These are phyloP conservation scores for Pleurotus eryngii DNA, from an alignment of 768 basidiomycete genomes.

Conservation along the genomic window DNA sequence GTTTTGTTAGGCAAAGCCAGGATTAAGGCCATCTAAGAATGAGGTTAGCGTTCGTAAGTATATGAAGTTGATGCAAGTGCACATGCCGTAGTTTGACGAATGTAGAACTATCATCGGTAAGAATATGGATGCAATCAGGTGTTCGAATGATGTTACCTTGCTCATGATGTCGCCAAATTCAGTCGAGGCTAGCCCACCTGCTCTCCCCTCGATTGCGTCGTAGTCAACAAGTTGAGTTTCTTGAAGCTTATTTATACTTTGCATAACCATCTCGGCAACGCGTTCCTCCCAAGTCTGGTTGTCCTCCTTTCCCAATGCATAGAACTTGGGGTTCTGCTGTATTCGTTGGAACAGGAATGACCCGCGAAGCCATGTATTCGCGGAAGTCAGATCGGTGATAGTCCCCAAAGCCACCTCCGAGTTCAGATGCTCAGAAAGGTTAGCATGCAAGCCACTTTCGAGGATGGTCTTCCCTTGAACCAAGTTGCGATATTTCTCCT, in stretches of 20 bases:
- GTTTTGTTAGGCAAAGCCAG: slow-evolving; percentile 54
- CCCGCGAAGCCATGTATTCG: slow-evolving; percentile 77
- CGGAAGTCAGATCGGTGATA: slow-evolving; percentile 64
- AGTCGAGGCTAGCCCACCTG: slow-evolving; percentile 51
- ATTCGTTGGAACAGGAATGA: slow-evolving; percentile 90
- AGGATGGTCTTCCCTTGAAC: slow-evolving; percentile 71
- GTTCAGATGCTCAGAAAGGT: slow-evolving; percentile 89
- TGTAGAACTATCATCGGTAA: slow-evolving; percentile 55
- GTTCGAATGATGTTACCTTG: slow-evolving; percentile 46
- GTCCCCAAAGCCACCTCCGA: slow-evolving; percentile 87
- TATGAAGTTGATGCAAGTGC: background rate
- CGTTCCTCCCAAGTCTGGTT: slow-evolving; percentile 66
- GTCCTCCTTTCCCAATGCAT: slow-evolving; percentile 56
- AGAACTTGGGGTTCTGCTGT: slow-evolving; percentile 77
- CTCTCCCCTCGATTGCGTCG: slow-evolving; percentile 29
- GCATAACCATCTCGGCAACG: slow-evolving; percentile 69
- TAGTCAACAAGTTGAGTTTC: slow-evolving; percentile 58
- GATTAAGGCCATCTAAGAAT: slow-evolving; percentile 60
- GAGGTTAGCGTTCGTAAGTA: background rate
- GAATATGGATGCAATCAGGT: background rate
- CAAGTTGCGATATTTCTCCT: slow-evolving; percentile 67
- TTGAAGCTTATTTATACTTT: slow-evolving; percentile 59
- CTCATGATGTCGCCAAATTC: slow-evolving; percentile 86
- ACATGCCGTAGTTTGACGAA: slow-evolving; percentile 63
- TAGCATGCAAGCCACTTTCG: slow-evolving; percentile 81